These are phyloP conservation scores for Fusarium paranaense DNA, from an alignment of 2,329 filamentous ascomycete genomes.

Conservation along the genomic window DNA sequence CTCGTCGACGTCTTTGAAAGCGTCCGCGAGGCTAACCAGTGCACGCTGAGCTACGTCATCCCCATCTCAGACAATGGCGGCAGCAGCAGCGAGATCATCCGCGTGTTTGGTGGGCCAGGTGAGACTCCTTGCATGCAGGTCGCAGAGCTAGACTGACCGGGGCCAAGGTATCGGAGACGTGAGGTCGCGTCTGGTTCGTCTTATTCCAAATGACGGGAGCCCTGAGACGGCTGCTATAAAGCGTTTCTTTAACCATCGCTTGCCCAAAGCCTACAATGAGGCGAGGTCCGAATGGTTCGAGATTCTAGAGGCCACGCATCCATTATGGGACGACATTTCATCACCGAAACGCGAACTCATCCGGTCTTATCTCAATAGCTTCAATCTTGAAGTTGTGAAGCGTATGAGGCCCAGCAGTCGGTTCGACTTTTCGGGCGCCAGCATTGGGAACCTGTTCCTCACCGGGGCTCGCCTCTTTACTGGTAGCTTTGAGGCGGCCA, in stretches of 20 bases:
- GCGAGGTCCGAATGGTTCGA: conserved; percentile 87
- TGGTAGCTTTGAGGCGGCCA: conserved; percentile 90
- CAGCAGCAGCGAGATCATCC: conserved; percentile 91
- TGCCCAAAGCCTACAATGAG: conserved; percentile 67
- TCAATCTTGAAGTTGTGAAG: conserved; percentile 84
- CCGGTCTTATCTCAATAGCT: conserved; percentile 79
- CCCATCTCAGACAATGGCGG: conserved; percentile 97
- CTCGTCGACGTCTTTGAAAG: conserved; percentile 89
- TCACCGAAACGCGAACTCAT: conserved; percentile 82
- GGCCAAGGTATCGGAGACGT: conserved; percentile 66
- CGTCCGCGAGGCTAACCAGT: conserved; percentile 72
- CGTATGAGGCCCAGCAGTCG: conserved; percentile 77
- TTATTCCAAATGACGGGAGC: conserved; percentile 77
- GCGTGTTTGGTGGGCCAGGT: conserved; percentile 95
- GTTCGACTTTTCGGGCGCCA: conserved; percentile 82
- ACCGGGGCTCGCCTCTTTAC: conserved; percentile 91
- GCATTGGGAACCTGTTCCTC: conserved; percentile 83
- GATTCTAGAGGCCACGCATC: conserved; percentile 85
- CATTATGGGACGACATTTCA: conserved; percentile 78
- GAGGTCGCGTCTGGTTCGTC: conserved; percentile 78
- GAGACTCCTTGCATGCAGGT: conserved; percentile 35
- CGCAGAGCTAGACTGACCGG: conserved; percentile 17
- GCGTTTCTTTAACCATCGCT: conserved; percentile 86
- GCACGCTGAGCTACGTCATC: conserved; percentile 84
- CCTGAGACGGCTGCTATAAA: conserved; percentile 81